Percentiles rank a stretch among this genome's conserved stretches.
phyloP scores from a whole-genome alignment of 169 alveolate genomes.

The Plasmodium reichenowi region DNA sequence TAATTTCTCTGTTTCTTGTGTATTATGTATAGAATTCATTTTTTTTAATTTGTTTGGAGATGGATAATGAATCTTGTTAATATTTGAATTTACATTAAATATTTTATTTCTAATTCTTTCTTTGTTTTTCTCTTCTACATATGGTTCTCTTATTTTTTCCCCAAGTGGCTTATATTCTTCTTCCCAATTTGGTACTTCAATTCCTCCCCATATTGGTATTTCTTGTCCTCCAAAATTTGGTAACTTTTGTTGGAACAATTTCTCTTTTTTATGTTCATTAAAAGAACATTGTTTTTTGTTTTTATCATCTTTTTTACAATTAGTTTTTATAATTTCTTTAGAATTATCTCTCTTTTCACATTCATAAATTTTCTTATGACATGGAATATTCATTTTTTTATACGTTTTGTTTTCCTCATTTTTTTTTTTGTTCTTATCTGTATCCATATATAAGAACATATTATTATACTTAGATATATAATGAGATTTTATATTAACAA shows the following conservation, averaged over 20 bases:
- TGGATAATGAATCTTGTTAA: constrained; percentile 8
- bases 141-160: too few species aligned
- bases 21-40: background rate
- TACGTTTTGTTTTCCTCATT: constrained; percentile 20
- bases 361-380: background rate
- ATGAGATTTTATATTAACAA: constrained; percentile 30
- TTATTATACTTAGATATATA: constrained; percentile 49
- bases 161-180: too few species aligned
- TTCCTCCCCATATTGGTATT: background rate
- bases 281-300: too few species aligned
- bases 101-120: background rate
- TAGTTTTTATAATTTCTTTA: background rate
- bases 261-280: background rate
- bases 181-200: too few species aligned
- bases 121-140: background rate
- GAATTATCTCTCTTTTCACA: constrained; percentile 8
- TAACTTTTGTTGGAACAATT: background rate
- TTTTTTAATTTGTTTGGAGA: constrained; percentile 8
- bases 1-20: background rate
- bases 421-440: background rate
- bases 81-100: constrained; percentile 39
- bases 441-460: background rate
- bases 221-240: constrained; percentile 7
- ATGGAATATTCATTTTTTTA: constrained; percentile 14
- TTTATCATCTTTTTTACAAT: background rate